phyloP scores from a whole-genome alignment of 2,329 filamentous ascomycete genomes.

The Talaromyces sp. region DNA sequence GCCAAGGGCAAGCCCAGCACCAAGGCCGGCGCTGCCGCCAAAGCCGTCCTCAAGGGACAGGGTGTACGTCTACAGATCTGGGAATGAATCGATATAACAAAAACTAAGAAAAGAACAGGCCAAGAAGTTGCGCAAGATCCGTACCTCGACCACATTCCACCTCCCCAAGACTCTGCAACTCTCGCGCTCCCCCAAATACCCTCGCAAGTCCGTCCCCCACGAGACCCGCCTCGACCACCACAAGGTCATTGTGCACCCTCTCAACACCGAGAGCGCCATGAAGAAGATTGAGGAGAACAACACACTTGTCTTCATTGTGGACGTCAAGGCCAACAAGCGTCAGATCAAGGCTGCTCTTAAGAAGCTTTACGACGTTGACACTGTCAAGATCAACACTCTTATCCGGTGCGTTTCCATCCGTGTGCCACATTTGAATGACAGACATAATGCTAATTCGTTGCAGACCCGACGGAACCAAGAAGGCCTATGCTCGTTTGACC shows the following conservation, averaged over 20 bases:
- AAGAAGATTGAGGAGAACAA: slow-evolving; percentile 99
- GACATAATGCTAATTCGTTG: neutral
- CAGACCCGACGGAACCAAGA: slow-evolving; percentile 92
- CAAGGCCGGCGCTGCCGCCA: slow-evolving; percentile 88
- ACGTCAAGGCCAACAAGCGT: slow-evolving; percentile 98
- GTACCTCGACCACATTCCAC: slow-evolving; percentile 93
- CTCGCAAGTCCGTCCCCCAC: slow-evolving; percentile 89
- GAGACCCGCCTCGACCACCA: slow-evolving; percentile 90
- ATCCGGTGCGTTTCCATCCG: slow-evolving; percentile 66
- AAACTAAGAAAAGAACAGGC: slow-evolving; percentile 52
- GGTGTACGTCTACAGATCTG: slow-evolving; percentile 65
- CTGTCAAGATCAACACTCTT: slow-evolving; percentile 98
- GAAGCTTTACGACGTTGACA: slow-evolving; percentile 99
- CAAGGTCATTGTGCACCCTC: slow-evolving; percentile 95
- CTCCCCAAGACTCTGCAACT: slow-evolving; percentile 93
- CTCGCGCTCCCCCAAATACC: slow-evolving; percentile 90
- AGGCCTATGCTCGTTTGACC: slow-evolving; percentile 95
- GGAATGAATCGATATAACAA: neutral
- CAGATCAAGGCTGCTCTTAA: slow-evolving; percentile 98
- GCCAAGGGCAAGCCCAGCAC: slow-evolving; percentile 45
- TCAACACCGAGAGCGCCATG: slow-evolving; percentile 99
- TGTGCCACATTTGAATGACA: slow-evolving; percentile 32
- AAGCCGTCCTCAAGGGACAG: slow-evolving; percentile 94
- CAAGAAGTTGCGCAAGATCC: slow-evolving; percentile 91
- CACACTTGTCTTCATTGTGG: slow-evolving; percentile 96